Evolutionary conservation across 768 basidiomycete species (phyloP).

Genomic region (Rhizopogon rudus): DNA sequence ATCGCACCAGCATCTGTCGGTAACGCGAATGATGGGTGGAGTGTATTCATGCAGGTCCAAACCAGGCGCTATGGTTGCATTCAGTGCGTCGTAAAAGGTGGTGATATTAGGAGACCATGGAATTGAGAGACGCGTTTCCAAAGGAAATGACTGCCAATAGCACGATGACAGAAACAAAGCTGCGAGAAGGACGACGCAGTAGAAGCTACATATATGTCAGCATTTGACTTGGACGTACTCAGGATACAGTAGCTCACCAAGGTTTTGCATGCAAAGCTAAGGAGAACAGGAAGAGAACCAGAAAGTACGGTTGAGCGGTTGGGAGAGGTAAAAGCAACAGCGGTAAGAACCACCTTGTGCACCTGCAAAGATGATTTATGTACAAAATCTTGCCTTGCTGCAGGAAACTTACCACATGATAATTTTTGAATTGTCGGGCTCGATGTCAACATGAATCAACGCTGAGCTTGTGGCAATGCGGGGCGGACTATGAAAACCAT

Average conservation of each 20-base stretch:
- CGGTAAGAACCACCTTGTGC: conserved; percentile 83
- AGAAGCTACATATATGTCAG: conserved; percentile 51
- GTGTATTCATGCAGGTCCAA: conserved; percentile 34
- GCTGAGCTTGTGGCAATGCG: no score
- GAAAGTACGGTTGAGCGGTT: conserved; percentile 75
- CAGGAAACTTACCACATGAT: conserved; percentile 52
- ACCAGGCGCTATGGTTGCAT: conserved; percentile 37
- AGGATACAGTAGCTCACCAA: conserved; percentile 48
- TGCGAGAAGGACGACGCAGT: conserved; percentile 77
- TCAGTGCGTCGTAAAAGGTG: conserved; percentile 66
- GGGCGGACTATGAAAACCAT: no score
- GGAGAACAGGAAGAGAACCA: conserved; percentile 72
- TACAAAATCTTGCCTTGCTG: not conserved
- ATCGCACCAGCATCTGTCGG: conserved; percentile 87
- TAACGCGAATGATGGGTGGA: conserved; percentile 57
- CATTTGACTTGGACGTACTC: not conserved
- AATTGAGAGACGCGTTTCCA: conserved; percentile 53
- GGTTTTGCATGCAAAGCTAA: conserved; percentile 78
- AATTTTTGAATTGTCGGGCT: not conserved
- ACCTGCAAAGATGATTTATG: conserved; percentile 41
- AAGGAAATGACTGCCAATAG: conserved; percentile 81
- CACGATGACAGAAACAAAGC: conserved; percentile 86
- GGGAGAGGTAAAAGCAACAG: conserved; percentile 73
- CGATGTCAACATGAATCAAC: no score
- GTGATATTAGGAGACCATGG: conserved; percentile 71